These are phyloP conservation scores for Geotrichum histeridarum DNA, from an alignment of 1,139 yeast genomes.

Conservation along the genomic window DNA sequence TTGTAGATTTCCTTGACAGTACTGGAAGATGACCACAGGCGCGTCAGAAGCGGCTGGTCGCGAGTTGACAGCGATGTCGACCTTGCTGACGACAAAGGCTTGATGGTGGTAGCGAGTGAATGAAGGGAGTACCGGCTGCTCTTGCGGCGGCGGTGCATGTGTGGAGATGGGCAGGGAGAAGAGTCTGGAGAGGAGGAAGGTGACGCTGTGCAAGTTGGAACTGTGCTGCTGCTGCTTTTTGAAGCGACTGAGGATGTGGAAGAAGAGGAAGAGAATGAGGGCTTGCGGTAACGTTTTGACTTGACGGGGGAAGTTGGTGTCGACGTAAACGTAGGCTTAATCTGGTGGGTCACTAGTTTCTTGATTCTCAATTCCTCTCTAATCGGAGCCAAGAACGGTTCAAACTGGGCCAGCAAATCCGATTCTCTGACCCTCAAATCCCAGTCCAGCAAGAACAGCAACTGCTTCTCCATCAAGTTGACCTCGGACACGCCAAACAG, in stretches of 20 bases:
- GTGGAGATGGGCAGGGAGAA: too few relatives aligned
- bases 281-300: neutral
- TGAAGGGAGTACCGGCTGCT: too few relatives aligned
- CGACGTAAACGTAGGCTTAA: neutral
- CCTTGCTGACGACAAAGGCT: too few relatives aligned
- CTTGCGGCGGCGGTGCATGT: too few relatives aligned
- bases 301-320: neutral
- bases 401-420: conserved; percentile 64
- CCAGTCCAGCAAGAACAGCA: conserved; percentile 80
- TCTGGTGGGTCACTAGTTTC: neutral
- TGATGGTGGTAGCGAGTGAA: too few relatives aligned
- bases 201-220: too few relatives aligned
- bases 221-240: neutral
- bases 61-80: too few relatives aligned
- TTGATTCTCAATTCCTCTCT: conserved; percentile 37
- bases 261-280: conserved; percentile 15
- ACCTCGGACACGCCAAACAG: conserved; percentile 70
- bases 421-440: conserved; percentile 61
- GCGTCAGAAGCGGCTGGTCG: neutral
- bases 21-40: neutral
- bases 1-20: neutral
- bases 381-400: conserved; percentile 73
- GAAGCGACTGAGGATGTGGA: neutral
- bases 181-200: too few relatives aligned
- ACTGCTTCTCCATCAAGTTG: conserved; percentile 85